Conservation (phyloP, 2,329 filamentous ascomycete species). For the Xylaria sp. region DNA sequence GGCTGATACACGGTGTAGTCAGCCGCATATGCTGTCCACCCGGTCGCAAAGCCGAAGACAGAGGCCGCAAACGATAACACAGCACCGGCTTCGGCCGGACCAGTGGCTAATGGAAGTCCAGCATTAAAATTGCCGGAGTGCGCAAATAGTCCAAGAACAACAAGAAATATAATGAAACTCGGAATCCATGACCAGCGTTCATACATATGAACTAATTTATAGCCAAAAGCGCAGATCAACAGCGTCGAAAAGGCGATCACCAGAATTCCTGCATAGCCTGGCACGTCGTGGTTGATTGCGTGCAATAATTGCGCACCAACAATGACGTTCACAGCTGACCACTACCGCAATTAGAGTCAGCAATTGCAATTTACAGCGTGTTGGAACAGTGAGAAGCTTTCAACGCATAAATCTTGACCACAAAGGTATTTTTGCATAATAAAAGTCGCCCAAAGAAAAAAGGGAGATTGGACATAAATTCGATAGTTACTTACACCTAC, state of each 20-base stretch:
- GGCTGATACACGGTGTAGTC: conserved; percentile 88
- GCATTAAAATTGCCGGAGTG: conserved; percentile 73
- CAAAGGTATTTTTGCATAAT: background rate
- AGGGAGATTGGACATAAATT: background rate
- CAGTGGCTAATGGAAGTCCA: conserved; percentile 65
- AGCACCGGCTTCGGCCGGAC: conserved; percentile 68
- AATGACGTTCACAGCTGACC: conserved; percentile 81
- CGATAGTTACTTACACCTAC: conserved; percentile 59
- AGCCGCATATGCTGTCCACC: conserved; percentile 80
- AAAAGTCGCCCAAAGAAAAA: background rate
- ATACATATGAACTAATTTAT: conserved; percentile 80
- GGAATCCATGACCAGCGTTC: conserved; percentile 82
- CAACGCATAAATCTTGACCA: background rate
- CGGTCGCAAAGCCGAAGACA: conserved; percentile 75
- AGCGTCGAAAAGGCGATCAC: conserved; percentile 77
- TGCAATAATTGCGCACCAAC: conserved; percentile 82
- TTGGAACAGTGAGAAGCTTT: background rate
- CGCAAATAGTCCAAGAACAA: conserved; percentile 75
- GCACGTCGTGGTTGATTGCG: conserved; percentile 75
- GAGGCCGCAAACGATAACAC: conserved; percentile 74
- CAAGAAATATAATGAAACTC: conserved; percentile 77
- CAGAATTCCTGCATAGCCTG: conserved; percentile 79
- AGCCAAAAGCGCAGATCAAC: conserved; percentile 77
- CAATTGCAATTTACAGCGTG: background rate
- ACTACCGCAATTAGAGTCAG: conserved; percentile 49